These are phyloP conservation scores for Oidiodendron maius DNA, from an alignment of 495 filamentous ascomycete genomes.

Conservation along the genomic window DNA sequence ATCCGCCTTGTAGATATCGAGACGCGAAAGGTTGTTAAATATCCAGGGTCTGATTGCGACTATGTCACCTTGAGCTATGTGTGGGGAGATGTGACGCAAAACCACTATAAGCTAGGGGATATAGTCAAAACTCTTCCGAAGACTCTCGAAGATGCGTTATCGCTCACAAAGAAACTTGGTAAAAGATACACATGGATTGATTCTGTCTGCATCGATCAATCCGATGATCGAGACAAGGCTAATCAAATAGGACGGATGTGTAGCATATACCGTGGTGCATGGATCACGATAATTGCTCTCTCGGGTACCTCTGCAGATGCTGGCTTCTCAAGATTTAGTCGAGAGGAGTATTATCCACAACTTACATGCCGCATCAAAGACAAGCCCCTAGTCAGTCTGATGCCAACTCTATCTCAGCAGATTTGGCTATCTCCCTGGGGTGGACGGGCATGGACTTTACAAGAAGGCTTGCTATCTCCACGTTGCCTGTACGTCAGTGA, in stretches of 20 bases:
- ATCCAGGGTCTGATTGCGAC: slow-evolving; percentile 1
- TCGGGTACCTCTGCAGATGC: slow-evolving; percentile 10
- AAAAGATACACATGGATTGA: slow-evolving; percentile 20
- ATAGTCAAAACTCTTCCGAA: slow-evolving; percentile 9
- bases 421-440: slow-evolving; percentile 10
- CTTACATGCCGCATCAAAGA: slow-evolving; percentile 4
- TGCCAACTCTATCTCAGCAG: slow-evolving; percentile 15
- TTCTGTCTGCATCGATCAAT: slow-evolving; percentile 22
- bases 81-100: slow-evolving; percentile 11
- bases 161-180: slow-evolving; percentile 6
- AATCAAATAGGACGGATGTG: slow-evolving; percentile 16
- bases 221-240: slow-evolving; percentile 11
- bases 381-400: slow-evolving; percentile 6
- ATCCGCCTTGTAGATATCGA: slow-evolving; percentile 4
- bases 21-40: slow-evolving; percentile 2
- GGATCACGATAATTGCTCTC: slow-evolving; percentile 15
- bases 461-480: slow-evolving; percentile 14
- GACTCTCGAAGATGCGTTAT: slow-evolving; percentile 16
- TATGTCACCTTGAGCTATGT: slow-evolving; percentile 20
- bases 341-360: slow-evolving; percentile 1
- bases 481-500: slow-evolving; percentile 17
- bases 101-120: slow-evolving; percentile 5
- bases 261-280: slow-evolving; percentile 14
- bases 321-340: slow-evolving; percentile 13
- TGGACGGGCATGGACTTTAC: slow-evolving; percentile 19